These are phyloP conservation scores for Amauroascus verrucosus DNA, from an alignment of 2,329 filamentous ascomycete genomes.

Conservation along the genomic window DNA sequence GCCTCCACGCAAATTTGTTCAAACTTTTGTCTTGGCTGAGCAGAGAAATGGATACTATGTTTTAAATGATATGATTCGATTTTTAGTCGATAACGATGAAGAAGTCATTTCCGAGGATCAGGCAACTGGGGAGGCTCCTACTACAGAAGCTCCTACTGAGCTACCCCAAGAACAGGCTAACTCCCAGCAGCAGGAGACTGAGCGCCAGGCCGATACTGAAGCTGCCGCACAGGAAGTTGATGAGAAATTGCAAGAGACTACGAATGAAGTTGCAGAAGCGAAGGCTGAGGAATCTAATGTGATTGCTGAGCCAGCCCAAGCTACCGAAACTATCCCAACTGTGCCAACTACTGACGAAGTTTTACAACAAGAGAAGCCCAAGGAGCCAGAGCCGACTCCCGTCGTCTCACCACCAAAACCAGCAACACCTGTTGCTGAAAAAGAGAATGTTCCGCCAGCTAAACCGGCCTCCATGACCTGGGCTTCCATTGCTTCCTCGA, in stretches of 20 bases:
- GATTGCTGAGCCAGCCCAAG: conserved; percentile 6
- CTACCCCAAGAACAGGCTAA: conserved; percentile 25
- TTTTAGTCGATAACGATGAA: conserved; percentile 70
- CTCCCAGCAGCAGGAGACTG: conserved; percentile 30
- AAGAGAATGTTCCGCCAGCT: conserved; percentile 34
- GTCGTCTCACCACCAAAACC: conserved; percentile 40
- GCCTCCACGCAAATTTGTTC: conserved; percentile 89
- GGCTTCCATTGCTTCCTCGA: conserved; percentile 49
- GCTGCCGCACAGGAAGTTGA: conserved; percentile 50
- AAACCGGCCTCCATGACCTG: conserved; percentile 53
- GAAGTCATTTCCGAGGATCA: conserved; percentile 27
- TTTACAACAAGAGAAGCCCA: conserved; percentile 52
- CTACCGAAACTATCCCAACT: conserved; percentile 1
- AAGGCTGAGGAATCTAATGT: conserved; percentile 29
- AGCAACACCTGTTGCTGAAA: conserved; percentile 43
- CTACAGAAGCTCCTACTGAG: conserved; percentile 37
- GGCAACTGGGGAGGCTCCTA: conserved; percentile 22
- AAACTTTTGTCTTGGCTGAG: conserved; percentile 93
- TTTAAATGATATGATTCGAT: conserved; percentile 94
- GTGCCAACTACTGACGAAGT: conserved; percentile 26
- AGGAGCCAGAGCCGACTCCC: conserved; percentile 50
- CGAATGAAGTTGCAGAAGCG: conserved; percentile 23
- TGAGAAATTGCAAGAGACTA: conserved; percentile 56
- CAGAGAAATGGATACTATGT: conserved; percentile 98
- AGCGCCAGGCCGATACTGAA: conserved; percentile 31